Evolutionary conservation across 306 rosid species (phyloP), one percentile per base, ranked within the genome.

Genomic region (Castanea mollissima): DNA sequence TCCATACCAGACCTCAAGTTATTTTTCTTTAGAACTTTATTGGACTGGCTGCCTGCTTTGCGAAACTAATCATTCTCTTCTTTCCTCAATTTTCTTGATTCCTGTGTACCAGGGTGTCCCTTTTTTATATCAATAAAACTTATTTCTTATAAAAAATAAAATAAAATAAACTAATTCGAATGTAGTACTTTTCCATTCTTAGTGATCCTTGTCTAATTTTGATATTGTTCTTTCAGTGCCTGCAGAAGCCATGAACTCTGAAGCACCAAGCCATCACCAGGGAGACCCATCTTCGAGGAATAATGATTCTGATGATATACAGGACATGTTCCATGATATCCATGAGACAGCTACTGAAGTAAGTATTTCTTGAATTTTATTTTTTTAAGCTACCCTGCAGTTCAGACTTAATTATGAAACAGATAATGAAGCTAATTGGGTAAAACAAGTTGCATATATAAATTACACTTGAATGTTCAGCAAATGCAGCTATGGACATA

Each of bases 331-430:
- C 71, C 74, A 85, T 59, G 96, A 92, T 75, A 75, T 86, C 38
- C 89, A 74, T 27, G 86, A 89, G 46, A 67, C 78, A 79, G 94
- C 88, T 49, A 84, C 87, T 23, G 87, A 89, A 78, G 99, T 92
- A 86, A 79, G 93, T 90, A 49, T 72, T 79, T 59, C 49, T 78
- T 76, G 81, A 38, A 58, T 82, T 69, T 38, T 55, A 31, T 41
- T 67, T 55, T 29, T 74, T 80, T 52, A 77, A 12, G 14, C 68
- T 77, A 55, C 31, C 16, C 2, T 5, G 18, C 16, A 29, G 19
- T 73, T 74, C 62, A 20, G 44, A 46, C 31, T 3, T 51, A 31
- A 38, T 71, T 71, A 64, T 34, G 35, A 63, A 29, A 29, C 44
- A 64, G n/a, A 38, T 15, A 14, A 5, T 64, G 6, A 4, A 35